Evolutionary conservation across 2,329 filamentous ascomycete species (phyloP), one percentile per base, ranked within the genome.

Genomic region (Diplodia mutila): DNA sequence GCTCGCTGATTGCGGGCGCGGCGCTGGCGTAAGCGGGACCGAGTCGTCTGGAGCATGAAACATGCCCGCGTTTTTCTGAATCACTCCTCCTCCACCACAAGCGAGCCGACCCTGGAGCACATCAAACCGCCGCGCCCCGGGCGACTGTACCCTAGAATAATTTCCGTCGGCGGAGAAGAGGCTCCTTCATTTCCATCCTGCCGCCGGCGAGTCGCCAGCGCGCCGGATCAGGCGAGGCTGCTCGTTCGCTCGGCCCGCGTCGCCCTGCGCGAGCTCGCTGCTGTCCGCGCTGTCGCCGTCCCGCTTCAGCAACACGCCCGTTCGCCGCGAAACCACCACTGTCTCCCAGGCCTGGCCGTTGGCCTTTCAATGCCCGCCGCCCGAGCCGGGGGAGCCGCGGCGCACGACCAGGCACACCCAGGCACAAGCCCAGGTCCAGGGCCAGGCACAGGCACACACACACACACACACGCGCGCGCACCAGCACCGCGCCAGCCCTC

Each of bases 241-340:
- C 54, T 67, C 65, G 42, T 61, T 61, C 63, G 59, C 53, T 51
- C 46, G 49, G 59, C 65, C 65, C 61, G 46, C 54, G 37, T 65
- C 61, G 65, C 65, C 29, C 46, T 48, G 53, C 52, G 52, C 39
- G 29, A 21, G 53, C 52, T 42, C 52, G 37, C 14, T 52, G 64
- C 29, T 59, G 51, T n/a, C 51, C 64, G 27, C 65, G 61, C 59
- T 59, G 57, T 64, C 53, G 32, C 63, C 46, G 57, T 67, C 66
- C 57, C 59, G 59, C 59, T 63, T 63, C 59, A 63, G 59, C 59
- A 63, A 51, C 59, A 51, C 46, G 59, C 64, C 52, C 53, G 64
- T 53, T 63, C 46, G 72, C 67, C 54, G 72, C 77, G 77, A 79
- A 78, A 78, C 77, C 69, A 72, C 75, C 73, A 74, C 70, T 72